A percentile compares a stretch with the other conserved stretches of the same genome.
These are phyloP conservation scores for bread wheat (Triticum aestivum) DNA, from an alignment of 176 grass and related monocot genomes.

Conservation along the genomic window IWGSC_CS_RefSeq_v2.1 NC_057795.1:673582033-673582532, in stretches of 20 bases:
- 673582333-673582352: not conserved
- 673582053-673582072: no score
- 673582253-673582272: not conserved
- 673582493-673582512: no score
- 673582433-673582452: not conserved
- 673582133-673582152: no score
- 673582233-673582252: no score
- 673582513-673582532: no score
- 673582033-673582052: no score
- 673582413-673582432: not conserved
- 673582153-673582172: not conserved
- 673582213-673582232: no score
- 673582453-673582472: not conserved
- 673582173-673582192: not conserved
- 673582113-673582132: no score
- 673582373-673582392: not conserved
- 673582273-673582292: not conserved
- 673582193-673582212: not conserved
- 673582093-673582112: no score
- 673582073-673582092: no score
- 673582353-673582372: conserved; percentile 14
- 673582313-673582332: not conserved
- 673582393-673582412: not conserved
- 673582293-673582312: no score
- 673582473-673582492: no score